A percentile compares a stretch with the other conserved stretches of the same genome.
Evolutionary conservation across 805 yeast species (phyloP).

Genomic region (Yamadazyma olivae): DNA sequence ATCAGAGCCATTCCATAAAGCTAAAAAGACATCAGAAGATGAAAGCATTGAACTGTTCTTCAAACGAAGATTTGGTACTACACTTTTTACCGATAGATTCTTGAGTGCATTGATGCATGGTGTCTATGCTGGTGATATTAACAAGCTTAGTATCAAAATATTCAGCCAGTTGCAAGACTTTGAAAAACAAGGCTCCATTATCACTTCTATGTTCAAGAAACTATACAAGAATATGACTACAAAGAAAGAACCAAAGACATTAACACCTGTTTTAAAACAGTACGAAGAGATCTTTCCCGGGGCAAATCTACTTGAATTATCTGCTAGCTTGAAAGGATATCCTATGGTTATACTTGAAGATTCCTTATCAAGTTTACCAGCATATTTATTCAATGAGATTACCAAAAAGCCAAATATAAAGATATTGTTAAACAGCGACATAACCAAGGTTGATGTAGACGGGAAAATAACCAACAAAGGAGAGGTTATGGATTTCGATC

Average conservation of each 20-base stretch:
- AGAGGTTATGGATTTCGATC: conserved; percentile 39
- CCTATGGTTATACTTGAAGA: conserved; percentile 60
- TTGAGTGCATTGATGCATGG: conserved; percentile 86
- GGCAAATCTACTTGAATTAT: conserved; percentile 35
- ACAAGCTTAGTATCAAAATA: conserved; percentile 61
- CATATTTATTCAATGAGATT: conserved; percentile 37
- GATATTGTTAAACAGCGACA: conserved; percentile 26
- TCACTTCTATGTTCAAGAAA: conserved; percentile 43
- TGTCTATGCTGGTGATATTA: conserved; percentile 74
- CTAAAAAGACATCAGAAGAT: conserved; percentile 36
- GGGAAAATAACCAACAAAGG: conserved; percentile 13
- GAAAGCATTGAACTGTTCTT: conserved; percentile 72
- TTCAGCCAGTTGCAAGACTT: conserved; percentile 52
- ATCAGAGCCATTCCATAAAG: conserved; percentile 48
- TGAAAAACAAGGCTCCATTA: conserved; percentile 55
- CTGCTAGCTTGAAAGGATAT: conserved; percentile 41
- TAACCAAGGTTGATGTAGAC: conserved; percentile 19
- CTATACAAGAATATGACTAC: conserved; percentile 17
- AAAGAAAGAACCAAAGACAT: neutral
- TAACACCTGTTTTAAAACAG: conserved; percentile 18
- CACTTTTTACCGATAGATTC: conserved; percentile 49
- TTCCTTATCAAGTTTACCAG: conserved; percentile 58
- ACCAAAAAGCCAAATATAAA: conserved; percentile 36
- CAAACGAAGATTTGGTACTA: conserved; percentile 62
- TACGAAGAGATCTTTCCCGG: conserved; percentile 41